Evolutionary conservation across 2,329 filamentous ascomycete species (phyloP).

Genomic region (Pseudovirgaria hyperparasitica): DNA sequence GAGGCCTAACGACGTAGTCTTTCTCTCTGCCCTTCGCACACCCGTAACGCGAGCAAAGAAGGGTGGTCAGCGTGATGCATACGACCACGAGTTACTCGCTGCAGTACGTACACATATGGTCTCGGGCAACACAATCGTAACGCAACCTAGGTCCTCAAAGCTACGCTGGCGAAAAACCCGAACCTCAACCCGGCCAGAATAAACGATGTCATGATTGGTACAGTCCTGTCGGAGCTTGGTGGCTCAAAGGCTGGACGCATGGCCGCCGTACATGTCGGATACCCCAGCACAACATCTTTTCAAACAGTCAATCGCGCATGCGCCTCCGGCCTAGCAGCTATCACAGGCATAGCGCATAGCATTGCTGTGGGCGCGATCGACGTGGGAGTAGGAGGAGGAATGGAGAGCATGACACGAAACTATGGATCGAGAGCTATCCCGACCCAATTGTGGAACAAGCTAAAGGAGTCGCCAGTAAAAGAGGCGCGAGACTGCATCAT

Average conservation of each 20-base stretch:
- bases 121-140: slow-evolving; percentile 3
- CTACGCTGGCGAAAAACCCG: slow-evolving; percentile 60
- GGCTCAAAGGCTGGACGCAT: slow-evolving; percentile 84
- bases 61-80: slow-evolving; percentile 73
- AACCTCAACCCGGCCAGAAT: slow-evolving; percentile 56
- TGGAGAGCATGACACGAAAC: slow-evolving; percentile 94
- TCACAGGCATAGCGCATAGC: slow-evolving; percentile 59
- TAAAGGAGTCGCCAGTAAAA: slow-evolving; percentile 50
- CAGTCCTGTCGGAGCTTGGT: slow-evolving; percentile 81
- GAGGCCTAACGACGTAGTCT: slow-evolving; percentile 67
- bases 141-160: slow-evolving; percentile 39
- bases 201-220: slow-evolving; percentile 75
- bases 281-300: slow-evolving; percentile 57
- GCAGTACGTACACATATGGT: slow-evolving; percentile 37
- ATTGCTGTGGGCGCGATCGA: slow-evolving; percentile 65
- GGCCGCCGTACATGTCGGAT: slow-evolving; percentile 76
- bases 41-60: slow-evolving; percentile 75
- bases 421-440: slow-evolving; percentile 81
- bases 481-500: slow-evolving; percentile 80
- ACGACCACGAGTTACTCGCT: slow-evolving; percentile 78
- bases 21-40: slow-evolving; percentile 82
- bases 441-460: slow-evolving; percentile 61
- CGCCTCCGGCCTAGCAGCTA: slow-evolving; percentile 62
- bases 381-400: slow-evolving; percentile 70
- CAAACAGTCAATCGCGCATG: slow-evolving; percentile 87